Base-by-base conservation (phyloP, 768 basidiomycete genomes). In the Lactarius indigo region DNA sequence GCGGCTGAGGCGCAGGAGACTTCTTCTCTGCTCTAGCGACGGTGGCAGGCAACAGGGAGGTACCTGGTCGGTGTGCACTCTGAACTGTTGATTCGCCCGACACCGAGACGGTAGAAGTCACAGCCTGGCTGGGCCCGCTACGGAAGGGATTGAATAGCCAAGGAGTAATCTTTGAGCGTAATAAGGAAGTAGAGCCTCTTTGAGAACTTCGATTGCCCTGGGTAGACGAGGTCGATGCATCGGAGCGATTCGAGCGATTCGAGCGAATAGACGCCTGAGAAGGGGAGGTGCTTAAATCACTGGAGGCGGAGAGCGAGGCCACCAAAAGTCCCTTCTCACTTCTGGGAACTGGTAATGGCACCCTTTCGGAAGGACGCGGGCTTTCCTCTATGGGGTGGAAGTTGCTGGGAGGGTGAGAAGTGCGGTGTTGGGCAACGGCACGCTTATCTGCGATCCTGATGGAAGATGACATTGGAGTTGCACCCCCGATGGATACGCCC, bases 111-210 rank as follows among this genome's bases (percentile, higher is more conserved):
- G 83, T 76, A 2, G 83, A 82, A 1, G 85, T 86, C 69, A 89
- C 86, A 2, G 88, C 82, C 73, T 90, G 87, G 69, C 83, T 85
- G 8, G 83, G 80, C 1, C 80, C 83, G 65, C 83, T 86, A 39
- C 89, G 80, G 75, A 93, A 92, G 6, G 87, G 84, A 72, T 87
- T 90, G 75, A 91, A 88, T 13, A 92, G 76, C 91, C 91, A 92
- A 2, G 90, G 84, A 1, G 90, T 79, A 47, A 91, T 80, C 72
- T 86, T 90, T 2, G 89, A 86, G 13, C 82, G 65, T 35, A 69
- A 78, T 1, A 85, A 64, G 1, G 81, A 78, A 3, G 66, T 50
- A 47, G 66, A 64, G 41, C 58, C 54, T 9, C 50, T 52, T 28
- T 63, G 54, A 50, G 61, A 56, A 59, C 41, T 41, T 47, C 68